phyloP scores from a whole-genome alignment of 2,329 filamentous ascomycete genomes.

The Zelopaecilomyces penicillatus region DNA sequence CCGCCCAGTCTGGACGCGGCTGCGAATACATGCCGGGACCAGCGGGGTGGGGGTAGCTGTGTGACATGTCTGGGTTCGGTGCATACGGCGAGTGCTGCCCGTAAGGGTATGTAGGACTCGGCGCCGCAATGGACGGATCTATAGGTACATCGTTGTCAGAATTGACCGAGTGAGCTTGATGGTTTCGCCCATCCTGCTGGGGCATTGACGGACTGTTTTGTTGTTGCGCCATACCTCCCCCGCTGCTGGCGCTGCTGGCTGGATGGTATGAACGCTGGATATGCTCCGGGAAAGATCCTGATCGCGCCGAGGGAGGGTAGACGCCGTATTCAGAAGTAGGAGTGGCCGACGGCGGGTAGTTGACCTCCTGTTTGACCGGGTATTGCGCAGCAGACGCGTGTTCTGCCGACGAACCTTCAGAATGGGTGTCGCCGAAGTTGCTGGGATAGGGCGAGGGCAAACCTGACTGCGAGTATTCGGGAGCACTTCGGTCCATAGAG shows the following conservation, averaged over 20 bases:
- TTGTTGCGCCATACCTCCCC: constrained; percentile 88
- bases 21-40: constrained; percentile 54
- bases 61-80: constrained; percentile 76
- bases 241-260: constrained; percentile 60
- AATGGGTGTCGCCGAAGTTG: constrained; percentile 60
- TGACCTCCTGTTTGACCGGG: constrained; percentile 71
- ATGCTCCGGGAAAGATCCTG: constrained; percentile 79
- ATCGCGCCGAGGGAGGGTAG: constrained; percentile 67
- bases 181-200: constrained; percentile 71
- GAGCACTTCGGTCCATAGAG: constrained; percentile 53
- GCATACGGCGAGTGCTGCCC: constrained; percentile 81
- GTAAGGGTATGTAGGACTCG: constrained; percentile 84
- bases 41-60: constrained; percentile 59
- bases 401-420: constrained; percentile 85
- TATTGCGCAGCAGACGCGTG: constrained; percentile 90
- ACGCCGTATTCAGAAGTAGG: constrained; percentile 84
- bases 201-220: constrained; percentile 94
- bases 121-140: constrained; percentile 95
- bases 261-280: constrained; percentile 78
- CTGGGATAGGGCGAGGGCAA: constrained; percentile 66
- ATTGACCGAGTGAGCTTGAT: constrained; percentile 70
- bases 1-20: constrained; percentile 66
- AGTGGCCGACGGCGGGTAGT: constrained; percentile 70
- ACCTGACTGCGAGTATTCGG: constrained; percentile 83
- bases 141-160: constrained; percentile 97